Evolutionary conservation across 1,139 yeast genomes (phyloP).

Genomic region (Diutina rugosa): DNA sequence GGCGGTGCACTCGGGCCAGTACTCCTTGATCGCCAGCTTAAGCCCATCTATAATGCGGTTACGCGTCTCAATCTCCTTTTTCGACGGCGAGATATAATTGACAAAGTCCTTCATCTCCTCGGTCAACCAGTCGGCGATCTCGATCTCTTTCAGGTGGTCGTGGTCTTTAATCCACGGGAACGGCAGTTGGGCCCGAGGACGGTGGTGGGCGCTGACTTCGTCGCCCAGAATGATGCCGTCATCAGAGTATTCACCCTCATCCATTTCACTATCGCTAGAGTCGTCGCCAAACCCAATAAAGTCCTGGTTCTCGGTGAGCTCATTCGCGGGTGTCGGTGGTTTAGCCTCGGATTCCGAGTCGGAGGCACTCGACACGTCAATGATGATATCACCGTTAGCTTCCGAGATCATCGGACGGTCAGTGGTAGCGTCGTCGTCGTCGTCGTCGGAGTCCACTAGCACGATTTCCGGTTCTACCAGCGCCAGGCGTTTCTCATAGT

Average conservation of each 20-base stretch:
- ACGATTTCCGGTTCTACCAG: constrained; percentile 2
- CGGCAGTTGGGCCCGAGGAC: constrained; percentile 20
- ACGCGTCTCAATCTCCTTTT: constrained; percentile 57
- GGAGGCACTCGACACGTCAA: neutral
- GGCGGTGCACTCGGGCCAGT: constrained; percentile 77
- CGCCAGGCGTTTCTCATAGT: neutral
- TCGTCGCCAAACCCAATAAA: constrained; percentile 50
- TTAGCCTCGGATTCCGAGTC: neutral
- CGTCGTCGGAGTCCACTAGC: neutral
- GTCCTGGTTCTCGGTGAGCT: constrained; percentile 38
- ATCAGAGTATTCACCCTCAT: constrained; percentile 16
- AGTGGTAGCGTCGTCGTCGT: neutral
- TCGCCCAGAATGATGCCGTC: constrained; percentile 26
- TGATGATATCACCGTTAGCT: neutral
- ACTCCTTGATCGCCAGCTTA: constrained; percentile 36
- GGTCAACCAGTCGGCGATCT: constrained; percentile 79
- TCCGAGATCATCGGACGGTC: neutral
- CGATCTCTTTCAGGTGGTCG: constrained; percentile 62
- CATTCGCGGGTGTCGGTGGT: constrained; percentile 10
- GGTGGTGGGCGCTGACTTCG: constrained; percentile 14
- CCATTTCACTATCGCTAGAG: constrained; percentile 26
- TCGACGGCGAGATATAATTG: constrained; percentile 77
- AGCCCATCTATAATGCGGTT: constrained; percentile 54
- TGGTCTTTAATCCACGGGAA: constrained; percentile 77
- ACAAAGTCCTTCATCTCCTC: constrained; percentile 82